A percentile compares a stretch with the other conserved stretches of the same genome.
Evolutionary conservation across 352 stramenopile genomes (phyloP).

Genomic region (Blastocystis sp.): DNA sequence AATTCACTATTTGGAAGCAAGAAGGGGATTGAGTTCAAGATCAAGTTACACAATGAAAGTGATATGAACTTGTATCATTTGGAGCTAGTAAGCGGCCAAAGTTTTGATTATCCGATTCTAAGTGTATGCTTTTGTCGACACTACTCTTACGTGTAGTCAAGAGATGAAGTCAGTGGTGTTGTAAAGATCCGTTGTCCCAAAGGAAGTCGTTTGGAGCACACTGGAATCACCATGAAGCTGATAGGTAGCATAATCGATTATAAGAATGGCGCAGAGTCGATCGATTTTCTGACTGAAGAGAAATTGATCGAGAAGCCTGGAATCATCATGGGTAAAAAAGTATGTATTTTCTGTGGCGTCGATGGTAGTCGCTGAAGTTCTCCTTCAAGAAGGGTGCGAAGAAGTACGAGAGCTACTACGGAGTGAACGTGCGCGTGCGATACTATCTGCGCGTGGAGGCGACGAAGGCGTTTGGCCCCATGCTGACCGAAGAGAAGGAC

Average conservation of each 20-base stretch:
- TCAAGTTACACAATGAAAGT: constrained; percentile 55
- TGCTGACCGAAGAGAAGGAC: constrained; percentile 83
- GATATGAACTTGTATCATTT: constrained; percentile 10
- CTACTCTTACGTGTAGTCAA: background rate
- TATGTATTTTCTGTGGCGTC: background rate
- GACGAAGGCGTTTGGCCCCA: constrained; percentile 73
- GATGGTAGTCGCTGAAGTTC: constrained; percentile 74
- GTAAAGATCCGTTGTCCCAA: constrained; percentile 73
- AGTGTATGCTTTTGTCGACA: background rate
- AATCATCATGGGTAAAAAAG: constrained; percentile 69
- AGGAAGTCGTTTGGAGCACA: constrained; percentile 86
- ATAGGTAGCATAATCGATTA: constrained; percentile 61
- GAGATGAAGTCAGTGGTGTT: constrained; percentile 67
- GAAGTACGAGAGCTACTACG: constrained; percentile 90
- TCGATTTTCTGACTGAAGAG: constrained; percentile 84
- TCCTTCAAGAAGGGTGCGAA: constrained; percentile 87
- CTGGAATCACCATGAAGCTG: constrained; percentile 88
- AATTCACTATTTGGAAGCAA: constrained; percentile 22
- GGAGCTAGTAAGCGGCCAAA: background rate
- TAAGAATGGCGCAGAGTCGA: constrained; percentile 70
- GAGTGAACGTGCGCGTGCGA: constrained; percentile 84
- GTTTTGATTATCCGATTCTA: constrained; percentile 49
- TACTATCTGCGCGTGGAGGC: constrained; percentile 84
- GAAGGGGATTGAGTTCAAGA: constrained; percentile 50
- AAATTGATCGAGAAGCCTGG: constrained; percentile 80